Conservation (phyloP, 768 basidiomycete species). For the Suillus clintonianus region DNA sequence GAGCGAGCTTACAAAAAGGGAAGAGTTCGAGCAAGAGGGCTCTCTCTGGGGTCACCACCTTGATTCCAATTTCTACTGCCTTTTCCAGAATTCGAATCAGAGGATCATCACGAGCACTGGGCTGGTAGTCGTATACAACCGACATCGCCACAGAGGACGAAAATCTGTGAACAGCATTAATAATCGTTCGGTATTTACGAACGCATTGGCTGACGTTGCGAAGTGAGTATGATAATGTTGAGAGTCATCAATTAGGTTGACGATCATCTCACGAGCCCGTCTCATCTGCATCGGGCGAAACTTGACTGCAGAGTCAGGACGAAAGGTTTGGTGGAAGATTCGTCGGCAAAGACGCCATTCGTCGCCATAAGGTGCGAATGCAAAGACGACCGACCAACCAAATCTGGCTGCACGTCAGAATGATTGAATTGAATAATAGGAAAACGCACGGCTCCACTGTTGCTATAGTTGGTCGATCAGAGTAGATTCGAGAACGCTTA, state of each 20-base stretch:
- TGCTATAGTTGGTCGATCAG: conserved; percentile 30
- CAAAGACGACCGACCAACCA: conserved; percentile 5
- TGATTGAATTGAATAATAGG: not conserved
- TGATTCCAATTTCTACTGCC: not conserved
- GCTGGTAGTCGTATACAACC: conserved; percentile 3
- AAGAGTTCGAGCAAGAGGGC: too few relatives aligned
- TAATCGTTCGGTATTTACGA: conserved; percentile 2
- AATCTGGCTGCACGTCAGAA: not conserved
- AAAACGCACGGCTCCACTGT: conserved; percentile 1
- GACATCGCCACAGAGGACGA: conserved; percentile 4
- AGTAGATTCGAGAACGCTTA: conserved; percentile 38
- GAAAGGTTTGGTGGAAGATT: conserved; percentile 14
- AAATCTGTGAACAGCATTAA: conserved; percentile 11
- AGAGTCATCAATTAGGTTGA: conserved; percentile 1
- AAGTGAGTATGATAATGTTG: conserved; percentile 11
- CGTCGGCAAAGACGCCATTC: conserved; percentile 13
- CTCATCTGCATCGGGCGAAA: conserved; percentile 6
- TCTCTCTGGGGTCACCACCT: not conserved
- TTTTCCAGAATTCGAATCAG: not conserved
- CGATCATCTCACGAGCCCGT: not conserved
- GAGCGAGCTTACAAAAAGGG: too few relatives aligned
- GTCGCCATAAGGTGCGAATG: conserved; percentile 2
- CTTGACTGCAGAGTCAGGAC: conserved; percentile 6
- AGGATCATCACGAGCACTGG: not conserved
- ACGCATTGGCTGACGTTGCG: conserved; percentile 12